phyloP scores from a whole-genome alignment of 257 asterid genomes.

The Salvia miltiorrhiza region DNA sequence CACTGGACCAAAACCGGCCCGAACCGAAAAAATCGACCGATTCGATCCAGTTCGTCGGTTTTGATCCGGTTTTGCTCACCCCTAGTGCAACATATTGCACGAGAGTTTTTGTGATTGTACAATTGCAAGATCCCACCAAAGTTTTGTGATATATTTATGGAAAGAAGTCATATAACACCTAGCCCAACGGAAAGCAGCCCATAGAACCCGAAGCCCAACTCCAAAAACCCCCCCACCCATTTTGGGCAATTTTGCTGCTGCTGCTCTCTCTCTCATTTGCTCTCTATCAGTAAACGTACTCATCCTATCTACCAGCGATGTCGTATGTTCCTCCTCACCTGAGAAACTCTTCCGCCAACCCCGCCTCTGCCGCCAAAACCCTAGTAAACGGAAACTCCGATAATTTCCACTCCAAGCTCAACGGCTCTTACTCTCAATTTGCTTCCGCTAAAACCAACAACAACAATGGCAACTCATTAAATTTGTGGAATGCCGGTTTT shows the following conservation, averaged over 20 bases:
- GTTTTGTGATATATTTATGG: no score
- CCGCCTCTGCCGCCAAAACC: conserved; percentile 32
- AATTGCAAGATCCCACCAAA: no score
- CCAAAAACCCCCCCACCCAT: not conserved
- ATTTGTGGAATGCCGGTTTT: conserved; percentile 33
- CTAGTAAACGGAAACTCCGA: conserved; percentile 32
- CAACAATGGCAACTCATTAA: conserved; percentile 29
- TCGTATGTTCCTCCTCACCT: conserved; percentile 95
- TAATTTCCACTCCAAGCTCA: conserved; percentile 39
- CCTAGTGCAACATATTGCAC: no score
- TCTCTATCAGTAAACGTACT: conserved; percentile 12
- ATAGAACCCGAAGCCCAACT: not conserved
- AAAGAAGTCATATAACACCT: no score
- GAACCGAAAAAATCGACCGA: no score
- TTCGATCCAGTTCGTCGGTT: no score
- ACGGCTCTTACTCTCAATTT: conserved; percentile 25
- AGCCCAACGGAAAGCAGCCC: not conserved
- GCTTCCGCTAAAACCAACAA: conserved; percentile 29
- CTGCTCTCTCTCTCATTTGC: conserved; percentile 5
- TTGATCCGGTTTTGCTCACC: no score
- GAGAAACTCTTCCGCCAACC: conserved; percentile 47
- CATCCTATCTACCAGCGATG: conserved; percentile 54
- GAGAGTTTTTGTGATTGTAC: no score
- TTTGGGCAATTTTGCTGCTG: not conserved
- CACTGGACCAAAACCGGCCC: no score